A percentile compares a stretch with the other conserved stretches of the same genome.
These are phyloP conservation scores for Kodamaea jinghongensis DNA, from an alignment of 805 yeast species.

Conservation along the genomic window DNA sequence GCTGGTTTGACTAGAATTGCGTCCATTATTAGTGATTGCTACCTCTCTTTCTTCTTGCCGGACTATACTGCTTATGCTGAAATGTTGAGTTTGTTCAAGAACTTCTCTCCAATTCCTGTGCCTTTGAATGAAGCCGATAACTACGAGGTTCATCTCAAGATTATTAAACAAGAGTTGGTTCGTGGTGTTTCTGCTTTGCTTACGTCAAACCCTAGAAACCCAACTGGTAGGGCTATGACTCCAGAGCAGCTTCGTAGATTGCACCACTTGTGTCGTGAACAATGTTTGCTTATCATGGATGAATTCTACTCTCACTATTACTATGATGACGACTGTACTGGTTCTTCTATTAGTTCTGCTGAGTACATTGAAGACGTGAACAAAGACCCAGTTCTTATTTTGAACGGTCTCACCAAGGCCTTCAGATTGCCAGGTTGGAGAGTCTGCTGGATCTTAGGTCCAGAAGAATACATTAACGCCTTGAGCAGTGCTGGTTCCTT, in stretches of 20 bases:
- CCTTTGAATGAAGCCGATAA: constrained; percentile 57
- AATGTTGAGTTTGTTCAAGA: constrained; percentile 60
- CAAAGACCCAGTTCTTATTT: constrained; percentile 55
- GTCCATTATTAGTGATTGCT: constrained; percentile 56
- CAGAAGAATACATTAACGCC: constrained; percentile 55
- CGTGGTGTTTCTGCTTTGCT: constrained; percentile 58
- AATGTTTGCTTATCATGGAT: constrained; percentile 59
- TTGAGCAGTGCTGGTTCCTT: constrained; percentile 58
- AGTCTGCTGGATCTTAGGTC: constrained; percentile 62
- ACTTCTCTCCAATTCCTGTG: constrained; percentile 61
- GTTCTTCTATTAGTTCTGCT: constrained; percentile 51
- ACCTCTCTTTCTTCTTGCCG: constrained; percentile 57
- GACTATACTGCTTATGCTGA: constrained; percentile 67
- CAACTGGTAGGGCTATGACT: constrained; percentile 55
- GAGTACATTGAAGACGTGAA: constrained; percentile 53
- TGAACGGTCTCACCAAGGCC: constrained; percentile 60
- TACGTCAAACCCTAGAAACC: constrained; percentile 63
- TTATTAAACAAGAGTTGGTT: constrained; percentile 48
- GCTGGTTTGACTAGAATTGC: constrained; percentile 64
- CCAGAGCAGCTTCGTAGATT: constrained; percentile 45
- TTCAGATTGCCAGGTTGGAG: constrained; percentile 66
- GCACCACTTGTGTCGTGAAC: constrained; percentile 52
- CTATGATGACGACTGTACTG: constrained; percentile 52
- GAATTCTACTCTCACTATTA: constrained; percentile 61
- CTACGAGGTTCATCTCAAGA: constrained; percentile 52